Percentiles rank a stretch among this genome's conserved stretches.
These are phyloP conservation scores for Trichoderma aggressivum DNA, from an alignment of 2,329 filamentous ascomycete genomes.

Conservation along the genomic window DNA sequence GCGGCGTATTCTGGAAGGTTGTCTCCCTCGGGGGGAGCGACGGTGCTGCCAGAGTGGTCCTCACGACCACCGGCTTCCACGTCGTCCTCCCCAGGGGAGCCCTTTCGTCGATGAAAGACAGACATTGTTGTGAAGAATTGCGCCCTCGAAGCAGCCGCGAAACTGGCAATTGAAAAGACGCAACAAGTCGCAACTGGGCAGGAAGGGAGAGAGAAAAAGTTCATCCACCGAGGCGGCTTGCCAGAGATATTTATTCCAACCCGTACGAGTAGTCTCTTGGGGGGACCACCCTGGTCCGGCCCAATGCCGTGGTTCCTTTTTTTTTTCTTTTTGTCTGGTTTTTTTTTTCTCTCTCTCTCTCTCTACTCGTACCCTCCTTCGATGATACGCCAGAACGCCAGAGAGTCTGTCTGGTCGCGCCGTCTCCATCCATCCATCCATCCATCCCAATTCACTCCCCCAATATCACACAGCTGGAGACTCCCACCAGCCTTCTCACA, in stretches of 20 bases:
- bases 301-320: slow-evolving; percentile 16
- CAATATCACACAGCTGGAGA: not conserved
- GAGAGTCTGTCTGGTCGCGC: not conserved
- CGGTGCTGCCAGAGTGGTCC: slow-evolving; percentile 13
- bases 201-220: slow-evolving; percentile 10
- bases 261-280: not conserved
- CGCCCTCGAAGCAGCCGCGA: slow-evolving; percentile 16
- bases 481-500: not conserved
- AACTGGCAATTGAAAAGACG: slow-evolving; percentile 17
- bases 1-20: slow-evolving; percentile 12
- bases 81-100: slow-evolving; percentile 2
- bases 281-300: not conserved
- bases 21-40: not conserved
- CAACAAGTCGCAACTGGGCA: slow-evolving; percentile 18
- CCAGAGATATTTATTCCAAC: slow-evolving; percentile 17
- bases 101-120: slow-evolving; percentile 13
- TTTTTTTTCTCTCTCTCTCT: not conserved
- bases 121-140: slow-evolving; percentile 18
- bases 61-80: slow-evolving; percentile 14
- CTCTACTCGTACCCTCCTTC: not conserved
- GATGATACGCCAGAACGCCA: slow-evolving; percentile 12
- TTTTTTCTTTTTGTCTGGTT: not conserved
- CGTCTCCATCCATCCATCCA: slow-evolving; percentile 15
- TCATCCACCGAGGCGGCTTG: slow-evolving; percentile 7
- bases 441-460: slow-evolving; percentile 8